Percentiles rank a stretch among this genome's conserved stretches.
Conservation (phyloP, 192 early-diverging fungal species). For the Geosiphon pyriformis region DNA sequence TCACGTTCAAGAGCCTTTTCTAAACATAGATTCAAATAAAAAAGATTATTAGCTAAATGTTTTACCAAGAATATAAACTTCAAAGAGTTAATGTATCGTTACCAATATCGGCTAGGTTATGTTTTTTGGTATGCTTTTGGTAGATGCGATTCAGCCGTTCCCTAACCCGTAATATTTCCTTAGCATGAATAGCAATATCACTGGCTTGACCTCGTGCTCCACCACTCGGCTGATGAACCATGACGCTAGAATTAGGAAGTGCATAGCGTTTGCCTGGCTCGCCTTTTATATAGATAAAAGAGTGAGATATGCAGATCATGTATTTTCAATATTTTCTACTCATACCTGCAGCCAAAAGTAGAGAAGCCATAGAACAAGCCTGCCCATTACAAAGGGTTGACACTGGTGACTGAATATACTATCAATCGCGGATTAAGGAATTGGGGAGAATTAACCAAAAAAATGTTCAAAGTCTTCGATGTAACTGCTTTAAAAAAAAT, state of each 20-base stretch:
- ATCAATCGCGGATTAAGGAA: too few relatives aligned
- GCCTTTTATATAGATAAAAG: constrained; percentile 31
- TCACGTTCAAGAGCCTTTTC: constrained; percentile 92
- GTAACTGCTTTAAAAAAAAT: background rate
- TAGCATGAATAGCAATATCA: constrained; percentile 96
- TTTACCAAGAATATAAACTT: background rate
- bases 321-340: too few relatives aligned
- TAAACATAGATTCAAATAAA: constrained; percentile 25
- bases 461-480: too few relatives aligned
- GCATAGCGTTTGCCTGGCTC: constrained; percentile 80
- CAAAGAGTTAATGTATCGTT: constrained; percentile 9
- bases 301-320: too few relatives aligned
- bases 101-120: constrained; percentile 77
- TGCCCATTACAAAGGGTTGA: constrained; percentile 95
- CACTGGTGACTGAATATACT: constrained; percentile 92
- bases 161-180: constrained; percentile 86
- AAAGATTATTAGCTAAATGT: background rate
- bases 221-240: constrained; percentile 98
- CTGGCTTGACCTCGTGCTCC: constrained; percentile 91
- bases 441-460: too few relatives aligned
- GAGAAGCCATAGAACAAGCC: constrained; percentile 96
- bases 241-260: constrained; percentile 87
- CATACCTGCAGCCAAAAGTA: constrained; percentile 78
- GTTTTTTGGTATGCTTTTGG: constrained; percentile 74
- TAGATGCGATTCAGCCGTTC: constrained; percentile 83